Conservation (phyloP, 495 filamentous ascomycete species). For the Letharia lupina region DNA sequence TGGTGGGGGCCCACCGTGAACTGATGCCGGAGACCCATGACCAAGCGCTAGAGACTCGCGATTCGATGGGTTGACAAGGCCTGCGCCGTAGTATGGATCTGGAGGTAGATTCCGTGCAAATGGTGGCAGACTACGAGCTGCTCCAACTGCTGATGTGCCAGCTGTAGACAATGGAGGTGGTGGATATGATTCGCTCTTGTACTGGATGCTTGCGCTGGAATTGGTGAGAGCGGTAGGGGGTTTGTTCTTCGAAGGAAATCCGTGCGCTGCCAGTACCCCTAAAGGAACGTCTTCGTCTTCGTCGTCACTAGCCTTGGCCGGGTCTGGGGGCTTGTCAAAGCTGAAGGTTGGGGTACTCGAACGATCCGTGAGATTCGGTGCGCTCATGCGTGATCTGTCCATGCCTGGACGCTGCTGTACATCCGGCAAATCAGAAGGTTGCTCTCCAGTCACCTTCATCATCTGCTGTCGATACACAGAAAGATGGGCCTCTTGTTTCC, state of each 20-base stretch:
- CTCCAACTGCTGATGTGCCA: slow-evolving; percentile 33
- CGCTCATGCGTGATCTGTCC: slow-evolving; percentile 38
- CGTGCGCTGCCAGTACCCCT: slow-evolving; percentile 82
- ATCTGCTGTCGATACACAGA: slow-evolving; percentile 89
- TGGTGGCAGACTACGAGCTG: slow-evolving; percentile 53
- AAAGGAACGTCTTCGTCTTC: slow-evolving; percentile 85
- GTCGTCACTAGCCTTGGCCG: slow-evolving; percentile 49
- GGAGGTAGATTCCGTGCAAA: slow-evolving; percentile 82
- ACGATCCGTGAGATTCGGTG: slow-evolving; percentile 36
- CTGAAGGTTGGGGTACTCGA: slow-evolving; percentile 29
- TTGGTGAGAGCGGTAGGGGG: slow-evolving; percentile 53
- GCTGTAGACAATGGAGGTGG: slow-evolving; percentile 39
- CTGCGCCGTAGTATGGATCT: slow-evolving; percentile 82
- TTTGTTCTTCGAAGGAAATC: slow-evolving; percentile 77
- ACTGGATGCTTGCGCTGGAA: slow-evolving; percentile 43
- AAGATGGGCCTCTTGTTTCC: slow-evolving; percentile 86
- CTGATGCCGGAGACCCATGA: slow-evolving; percentile 44
- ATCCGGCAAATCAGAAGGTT: slow-evolving; percentile 34
- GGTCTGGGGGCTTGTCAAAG: slow-evolving; percentile 33
- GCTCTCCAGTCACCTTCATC: slow-evolving; percentile 90
- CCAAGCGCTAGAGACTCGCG: slow-evolving; percentile 71
- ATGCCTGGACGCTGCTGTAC: slow-evolving; percentile 33
- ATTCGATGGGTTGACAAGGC: slow-evolving; percentile 63
- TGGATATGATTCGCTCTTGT: slow-evolving; percentile 28
- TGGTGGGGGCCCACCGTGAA: slow-evolving; percentile 44